Percentiles rank a stretch among this genome's conserved stretches.
These are phyloP conservation scores for Hansenula sp. DNA, from an alignment of 1,139 yeast species.

Conservation along the genomic window DNA sequence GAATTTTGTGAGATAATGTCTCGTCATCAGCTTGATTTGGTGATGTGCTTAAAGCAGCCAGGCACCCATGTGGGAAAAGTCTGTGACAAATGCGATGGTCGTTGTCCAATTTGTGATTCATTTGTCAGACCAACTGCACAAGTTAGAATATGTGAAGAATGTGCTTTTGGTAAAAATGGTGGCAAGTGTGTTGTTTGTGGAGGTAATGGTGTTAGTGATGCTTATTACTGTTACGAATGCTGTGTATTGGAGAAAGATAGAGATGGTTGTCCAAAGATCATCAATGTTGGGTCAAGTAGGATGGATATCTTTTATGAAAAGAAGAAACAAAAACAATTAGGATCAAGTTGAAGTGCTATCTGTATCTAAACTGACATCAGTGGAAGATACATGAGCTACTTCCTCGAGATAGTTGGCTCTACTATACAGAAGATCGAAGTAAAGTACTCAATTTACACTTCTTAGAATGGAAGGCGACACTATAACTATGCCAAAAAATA, in stretches of 20 bases:
- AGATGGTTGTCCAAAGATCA: conserved; percentile 89
- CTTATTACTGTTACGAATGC: conserved; percentile 86
- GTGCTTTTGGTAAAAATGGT: conserved; percentile 66
- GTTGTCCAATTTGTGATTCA: conserved; percentile 90
- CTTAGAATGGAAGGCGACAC: too few species aligned
- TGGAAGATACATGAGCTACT: too few species aligned
- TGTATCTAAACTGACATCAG: neutral
- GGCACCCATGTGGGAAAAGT: conserved; percentile 68
- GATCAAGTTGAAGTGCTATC: conserved; percentile 1
- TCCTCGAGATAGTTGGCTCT: too few species aligned
- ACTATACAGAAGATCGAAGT: too few species aligned
- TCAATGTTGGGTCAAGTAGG: conserved; percentile 74
- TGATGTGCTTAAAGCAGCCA: conserved; percentile 83
- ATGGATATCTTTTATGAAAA: conserved; percentile 66
- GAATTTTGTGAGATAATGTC: conserved; percentile 49
- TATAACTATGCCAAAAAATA: too few species aligned
- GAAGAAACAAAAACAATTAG: conserved; percentile 28
- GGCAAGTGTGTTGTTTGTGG: conserved; percentile 78
- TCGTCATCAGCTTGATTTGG: conserved; percentile 83
- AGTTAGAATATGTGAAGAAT: conserved; percentile 80
- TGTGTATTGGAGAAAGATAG: conserved; percentile 74
- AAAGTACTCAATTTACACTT: too few species aligned
- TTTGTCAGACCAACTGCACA: conserved; percentile 69
- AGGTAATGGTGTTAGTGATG: conserved; percentile 53
- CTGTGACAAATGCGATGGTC: conserved; percentile 86